A percentile compares a stretch with the other conserved stretches of the same genome.
Conservation (phyloP, 2,329 filamentous ascomycete species). For the Grosmannia serpens region DNA sequence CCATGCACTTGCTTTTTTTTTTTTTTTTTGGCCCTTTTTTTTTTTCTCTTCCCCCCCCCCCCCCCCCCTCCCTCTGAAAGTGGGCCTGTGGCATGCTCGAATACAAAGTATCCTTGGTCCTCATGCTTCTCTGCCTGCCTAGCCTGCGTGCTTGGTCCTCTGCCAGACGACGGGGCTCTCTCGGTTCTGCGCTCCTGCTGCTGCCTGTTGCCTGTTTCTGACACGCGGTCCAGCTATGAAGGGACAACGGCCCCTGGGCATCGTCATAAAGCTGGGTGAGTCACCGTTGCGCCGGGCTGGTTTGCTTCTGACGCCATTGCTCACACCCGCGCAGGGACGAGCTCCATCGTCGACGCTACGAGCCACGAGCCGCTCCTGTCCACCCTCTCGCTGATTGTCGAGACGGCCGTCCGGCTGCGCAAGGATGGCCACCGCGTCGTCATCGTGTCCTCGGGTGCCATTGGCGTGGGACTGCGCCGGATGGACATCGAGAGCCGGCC, state of each 20-base stretch:
- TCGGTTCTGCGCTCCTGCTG: not conserved
- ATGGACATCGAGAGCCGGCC: constrained; percentile 84
- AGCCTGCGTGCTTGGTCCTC: not conserved
- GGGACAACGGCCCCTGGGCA: constrained; percentile 52
- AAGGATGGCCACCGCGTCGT: constrained; percentile 91
- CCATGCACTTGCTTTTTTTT: no score
- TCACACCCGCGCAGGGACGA: constrained; percentile 58
- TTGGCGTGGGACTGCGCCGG: constrained; percentile 80
- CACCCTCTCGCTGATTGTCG: constrained; percentile 82
- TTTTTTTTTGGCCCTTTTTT: no score
- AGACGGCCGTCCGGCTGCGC: constrained; percentile 77
- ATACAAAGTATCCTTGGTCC: not conserved
- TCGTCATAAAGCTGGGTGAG: constrained; percentile 82
- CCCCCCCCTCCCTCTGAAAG: no score
- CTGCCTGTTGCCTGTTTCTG: not conserved
- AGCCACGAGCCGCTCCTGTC: constrained; percentile 89
- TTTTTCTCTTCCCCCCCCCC: no score
- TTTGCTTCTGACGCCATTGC: not conserved
- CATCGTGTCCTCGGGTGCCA: constrained; percentile 93
- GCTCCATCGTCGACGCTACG: constrained; percentile 95
- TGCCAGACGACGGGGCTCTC: not conserved
- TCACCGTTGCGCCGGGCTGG: not conserved
- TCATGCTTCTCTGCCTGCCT: not conserved
- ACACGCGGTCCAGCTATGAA: constrained; percentile 44
- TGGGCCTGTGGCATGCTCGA: not conserved